These are phyloP conservation scores for Chaetomiaceae sp. DNA, from an alignment of 2,329 filamentous ascomycete genomes.

Conservation along the genomic window DNA sequence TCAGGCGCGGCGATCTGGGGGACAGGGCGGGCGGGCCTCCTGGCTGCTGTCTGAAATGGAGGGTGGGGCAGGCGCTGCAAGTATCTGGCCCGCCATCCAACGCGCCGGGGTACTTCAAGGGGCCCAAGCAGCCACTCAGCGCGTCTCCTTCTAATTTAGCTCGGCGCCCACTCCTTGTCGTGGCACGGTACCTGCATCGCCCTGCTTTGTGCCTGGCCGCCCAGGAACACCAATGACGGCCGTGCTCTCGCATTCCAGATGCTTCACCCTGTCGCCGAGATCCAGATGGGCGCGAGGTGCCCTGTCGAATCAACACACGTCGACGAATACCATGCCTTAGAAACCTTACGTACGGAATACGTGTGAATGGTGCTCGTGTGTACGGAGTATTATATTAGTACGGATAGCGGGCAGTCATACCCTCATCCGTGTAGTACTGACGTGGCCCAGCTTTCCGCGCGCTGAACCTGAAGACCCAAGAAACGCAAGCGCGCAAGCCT, in stretches of 20 bases:
- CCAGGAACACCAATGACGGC: conserved; percentile 10
- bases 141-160: conserved; percentile 25
- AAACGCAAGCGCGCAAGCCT: too few relatives aligned
- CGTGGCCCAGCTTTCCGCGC: too few relatives aligned
- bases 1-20: conserved; percentile 16
- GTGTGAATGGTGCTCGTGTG: too few relatives aligned
- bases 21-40: neutral
- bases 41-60: neutral
- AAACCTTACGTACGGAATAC: too few relatives aligned
- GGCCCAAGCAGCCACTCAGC: conserved; percentile 12
- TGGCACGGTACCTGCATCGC: conserved; percentile 19
- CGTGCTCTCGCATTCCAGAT: neutral
- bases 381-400: too few relatives aligned
- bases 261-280: neutral
- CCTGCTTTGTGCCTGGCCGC: conserved; percentile 14
- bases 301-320: too few relatives aligned
- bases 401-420: too few relatives aligned
- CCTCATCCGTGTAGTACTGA: too few relatives aligned
- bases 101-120: conserved; percentile 9
- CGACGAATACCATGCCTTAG: too few relatives aligned
- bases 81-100: conserved; percentile 11
- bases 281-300: neutral
- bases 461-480: too few relatives aligned
- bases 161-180: conserved; percentile 10
- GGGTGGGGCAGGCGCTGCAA: neutral